Base-by-base conservation (phyloP, 2,329 filamentous ascomycete species). In the Xylariaceae sp. region DNA sequence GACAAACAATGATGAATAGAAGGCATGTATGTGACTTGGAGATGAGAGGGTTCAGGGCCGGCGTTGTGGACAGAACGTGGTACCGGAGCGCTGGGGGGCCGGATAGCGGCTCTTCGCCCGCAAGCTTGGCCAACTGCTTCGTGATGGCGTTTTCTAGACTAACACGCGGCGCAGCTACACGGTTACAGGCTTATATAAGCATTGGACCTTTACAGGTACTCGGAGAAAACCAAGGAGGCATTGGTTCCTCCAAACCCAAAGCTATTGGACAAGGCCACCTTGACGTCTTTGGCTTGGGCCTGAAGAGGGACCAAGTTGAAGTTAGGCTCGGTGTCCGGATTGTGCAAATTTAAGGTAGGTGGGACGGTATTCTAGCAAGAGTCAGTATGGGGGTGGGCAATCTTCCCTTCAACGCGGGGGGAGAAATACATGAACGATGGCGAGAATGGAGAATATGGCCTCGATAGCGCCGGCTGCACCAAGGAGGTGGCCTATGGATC, bases 221-320 rank as follows among this genome's bases (percentile, higher is more conserved):
- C 21, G 11, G 21, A 24, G 54, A 97, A 90, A 36, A 88, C 88
- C 26, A 98, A 67, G 38, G 81, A 88, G 29, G 90, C 89, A 66
- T 98, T 98, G 1, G 90, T 97, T 12, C 92, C 92, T 9, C 92
- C 92, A 66, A 98, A 98, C 0, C 92, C 92, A 65, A 98, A 98
- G 59, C 90, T 97, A 57, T 98, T 98, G 3, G 87, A 92, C 41
- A 98, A 54, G 4, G 85, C 86, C 15, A 90, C 82, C 41, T 78
- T 67, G 9, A 97, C 77, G 2, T 70, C 59, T 49, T 78, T 81
- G 36, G 83, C 62, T 61, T 96, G 89, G 1, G 88, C 73, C 31
- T 69, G 57, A 3, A 79, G 70, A 0, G 88, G 78, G 3, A 95
- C 81, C 60, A 96, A 90, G 58, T 97, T 96, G 67, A 90, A 94